phyloP scores from a whole-genome alignment of 83 land plant genomes.

The Thuja plicata region DNA sequence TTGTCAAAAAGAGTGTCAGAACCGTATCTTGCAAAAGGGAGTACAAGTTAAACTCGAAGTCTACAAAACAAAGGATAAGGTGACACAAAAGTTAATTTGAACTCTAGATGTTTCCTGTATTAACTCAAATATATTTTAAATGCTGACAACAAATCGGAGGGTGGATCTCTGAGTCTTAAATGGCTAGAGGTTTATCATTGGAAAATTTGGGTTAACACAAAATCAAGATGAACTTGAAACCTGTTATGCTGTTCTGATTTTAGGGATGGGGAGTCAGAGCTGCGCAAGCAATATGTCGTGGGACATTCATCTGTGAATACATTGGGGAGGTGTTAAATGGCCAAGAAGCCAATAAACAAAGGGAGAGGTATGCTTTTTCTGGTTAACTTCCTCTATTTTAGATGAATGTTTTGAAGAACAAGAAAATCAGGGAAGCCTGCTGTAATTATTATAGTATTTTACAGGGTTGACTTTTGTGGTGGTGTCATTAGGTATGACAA shows the following conservation, averaged over 20 bases:
- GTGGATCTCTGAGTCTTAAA: neutral
- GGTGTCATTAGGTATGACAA: conserved; percentile 51
- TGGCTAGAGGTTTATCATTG: neutral
- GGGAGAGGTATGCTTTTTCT: conserved; percentile 53
- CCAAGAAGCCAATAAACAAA: conserved; percentile 63
- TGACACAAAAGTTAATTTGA: conserved; percentile 19
- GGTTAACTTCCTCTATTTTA: neutral
- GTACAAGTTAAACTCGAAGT: conserved; percentile 83
- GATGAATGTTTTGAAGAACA: neutral
- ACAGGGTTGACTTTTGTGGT: conserved; percentile 7
- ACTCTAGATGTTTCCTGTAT: neutral
- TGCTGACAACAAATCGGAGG: neutral
- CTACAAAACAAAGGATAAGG: conserved; percentile 87
- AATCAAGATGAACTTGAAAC: neutral
- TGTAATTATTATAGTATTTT: neutral
- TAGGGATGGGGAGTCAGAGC: conserved; percentile 98
- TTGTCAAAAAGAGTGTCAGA: conserved; percentile 67
- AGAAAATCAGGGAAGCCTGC: neutral
- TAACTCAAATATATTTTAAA: neutral
- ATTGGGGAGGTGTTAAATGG: conserved; percentile 87
- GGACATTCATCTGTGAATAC: conserved; percentile 92
- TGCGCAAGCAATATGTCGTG: conserved; percentile 76
- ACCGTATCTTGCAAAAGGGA: conserved; percentile 91
- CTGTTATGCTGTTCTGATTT: neutral
- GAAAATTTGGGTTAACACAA: conserved; percentile 2